These are phyloP conservation scores for Solanum okadae DNA, from an alignment of 257 asterid species.

Conservation along the genomic window DNA sequence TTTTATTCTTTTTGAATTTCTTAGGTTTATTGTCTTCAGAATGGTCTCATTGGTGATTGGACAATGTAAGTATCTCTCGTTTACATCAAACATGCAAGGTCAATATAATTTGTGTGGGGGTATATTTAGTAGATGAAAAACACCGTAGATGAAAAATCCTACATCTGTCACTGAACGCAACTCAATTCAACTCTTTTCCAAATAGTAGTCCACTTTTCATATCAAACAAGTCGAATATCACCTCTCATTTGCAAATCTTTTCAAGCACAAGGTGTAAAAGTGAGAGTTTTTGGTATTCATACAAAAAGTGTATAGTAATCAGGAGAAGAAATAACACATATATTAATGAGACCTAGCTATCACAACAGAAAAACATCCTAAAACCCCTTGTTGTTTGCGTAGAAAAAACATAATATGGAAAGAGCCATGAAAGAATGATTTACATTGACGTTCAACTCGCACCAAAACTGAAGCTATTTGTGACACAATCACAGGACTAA, in stretches of 20 bases:
- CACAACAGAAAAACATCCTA: not conserved
- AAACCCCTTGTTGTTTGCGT: not conserved
- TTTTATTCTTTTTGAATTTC: not conserved
- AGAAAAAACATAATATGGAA: not conserved
- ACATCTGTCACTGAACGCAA: not conserved
- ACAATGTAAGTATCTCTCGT: not conserved
- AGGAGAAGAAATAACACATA: too few relatives aligned
- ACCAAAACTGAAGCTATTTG: not conserved
- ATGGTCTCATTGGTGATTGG: not conserved
- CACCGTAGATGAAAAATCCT: not conserved
- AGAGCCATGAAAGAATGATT: not conserved
- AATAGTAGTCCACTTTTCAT: not conserved
- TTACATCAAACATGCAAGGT: not conserved
- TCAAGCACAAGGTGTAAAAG: not conserved
- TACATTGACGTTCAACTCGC: not conserved
- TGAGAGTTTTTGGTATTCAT: not conserved
- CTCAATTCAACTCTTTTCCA: not conserved
- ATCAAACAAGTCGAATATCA: not conserved
- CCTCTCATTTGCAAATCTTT: not conserved
- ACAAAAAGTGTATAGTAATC: not conserved
- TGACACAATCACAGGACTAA: not conserved
- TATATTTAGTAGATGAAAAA: not conserved
- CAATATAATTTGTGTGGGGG: not conserved
- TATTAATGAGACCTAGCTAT: not conserved
- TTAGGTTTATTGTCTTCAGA: not conserved